These are phyloP conservation scores for Suillus luteus DNA, from an alignment of 768 basidiomycete genomes.

Conservation along the genomic window DNA sequence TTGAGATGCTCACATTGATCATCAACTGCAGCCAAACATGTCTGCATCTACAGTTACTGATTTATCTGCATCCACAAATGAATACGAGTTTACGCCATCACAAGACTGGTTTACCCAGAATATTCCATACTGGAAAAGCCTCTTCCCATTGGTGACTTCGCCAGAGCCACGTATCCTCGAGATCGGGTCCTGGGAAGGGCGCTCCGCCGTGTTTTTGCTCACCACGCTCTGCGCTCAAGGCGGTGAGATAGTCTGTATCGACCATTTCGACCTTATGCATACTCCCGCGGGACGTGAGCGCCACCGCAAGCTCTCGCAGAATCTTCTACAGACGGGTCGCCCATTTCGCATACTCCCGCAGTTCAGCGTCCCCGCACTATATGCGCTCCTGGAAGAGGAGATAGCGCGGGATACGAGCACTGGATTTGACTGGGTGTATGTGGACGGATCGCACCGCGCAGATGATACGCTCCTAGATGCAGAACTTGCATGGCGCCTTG, in stretches of 20 bases:
- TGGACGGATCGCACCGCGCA: constrained; percentile 61
- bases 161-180: constrained; percentile 50
- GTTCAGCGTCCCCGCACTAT: constrained; percentile 56
- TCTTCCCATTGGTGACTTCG: constrained; percentile 42
- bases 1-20: neutral
- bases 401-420: constrained; percentile 29
- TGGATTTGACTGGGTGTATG: constrained; percentile 61
- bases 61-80: constrained; percentile 9
- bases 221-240: constrained; percentile 44
- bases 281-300: constrained; percentile 52
- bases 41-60: neutral
- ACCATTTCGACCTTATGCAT: constrained; percentile 57
- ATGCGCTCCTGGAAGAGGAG: constrained; percentile 49
- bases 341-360: constrained; percentile 47
- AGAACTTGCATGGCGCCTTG: constrained; percentile 58
- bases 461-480: constrained; percentile 64
- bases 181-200: constrained; percentile 66
- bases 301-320: constrained; percentile 45
- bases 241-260: constrained; percentile 56
- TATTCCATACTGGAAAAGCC: constrained; percentile 42
- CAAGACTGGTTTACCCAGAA: constrained; percentile 62
- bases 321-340: constrained; percentile 47
- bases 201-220: constrained; percentile 57
- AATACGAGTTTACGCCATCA: constrained; percentile 47
- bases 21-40: neutral